Conservation (phyloP, 1,139 yeast genomes). For the Magnusiomyces sp. region DNA sequence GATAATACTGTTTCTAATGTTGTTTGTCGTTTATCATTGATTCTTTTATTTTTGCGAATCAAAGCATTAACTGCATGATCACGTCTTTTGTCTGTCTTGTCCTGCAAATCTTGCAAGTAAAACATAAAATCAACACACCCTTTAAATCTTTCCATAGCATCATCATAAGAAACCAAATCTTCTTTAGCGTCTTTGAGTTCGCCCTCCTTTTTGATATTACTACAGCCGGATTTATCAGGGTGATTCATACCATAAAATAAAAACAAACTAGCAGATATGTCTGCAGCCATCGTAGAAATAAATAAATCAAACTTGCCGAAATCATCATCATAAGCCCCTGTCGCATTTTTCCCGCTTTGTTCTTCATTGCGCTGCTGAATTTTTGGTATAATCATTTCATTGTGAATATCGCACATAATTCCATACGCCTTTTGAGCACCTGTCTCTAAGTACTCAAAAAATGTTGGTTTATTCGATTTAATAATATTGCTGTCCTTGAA, state of each 20-base stretch:
- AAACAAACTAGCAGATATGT: not conserved
- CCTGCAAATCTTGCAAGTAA: slow-evolving; percentile 1
- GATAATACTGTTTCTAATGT: not conserved
- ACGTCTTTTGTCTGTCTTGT: not conserved
- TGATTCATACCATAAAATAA: not conserved
- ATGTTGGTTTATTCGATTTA: not conserved
- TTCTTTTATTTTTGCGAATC: not conserved
- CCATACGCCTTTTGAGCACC: not conserved
- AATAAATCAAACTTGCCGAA: not conserved
- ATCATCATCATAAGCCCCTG: not conserved
- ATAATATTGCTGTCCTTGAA: not conserved
- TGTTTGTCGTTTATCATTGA: not conserved
- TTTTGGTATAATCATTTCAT: not conserved
- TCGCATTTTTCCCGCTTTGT: not conserved
- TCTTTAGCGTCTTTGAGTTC: not conserved
- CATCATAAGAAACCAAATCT: not conserved
- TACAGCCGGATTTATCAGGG: not conserved
- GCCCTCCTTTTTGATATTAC: not conserved
- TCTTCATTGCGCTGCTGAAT: not conserved
- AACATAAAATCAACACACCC: slow-evolving; percentile 4
- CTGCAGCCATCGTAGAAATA: not conserved
- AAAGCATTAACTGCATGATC: not conserved
- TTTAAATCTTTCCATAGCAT: not conserved
- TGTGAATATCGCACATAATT: not conserved
- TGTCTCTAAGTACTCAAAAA: not conserved